Conservation (phyloP, 1,139 yeast species). For the Kodamaea derodonti region DNA sequence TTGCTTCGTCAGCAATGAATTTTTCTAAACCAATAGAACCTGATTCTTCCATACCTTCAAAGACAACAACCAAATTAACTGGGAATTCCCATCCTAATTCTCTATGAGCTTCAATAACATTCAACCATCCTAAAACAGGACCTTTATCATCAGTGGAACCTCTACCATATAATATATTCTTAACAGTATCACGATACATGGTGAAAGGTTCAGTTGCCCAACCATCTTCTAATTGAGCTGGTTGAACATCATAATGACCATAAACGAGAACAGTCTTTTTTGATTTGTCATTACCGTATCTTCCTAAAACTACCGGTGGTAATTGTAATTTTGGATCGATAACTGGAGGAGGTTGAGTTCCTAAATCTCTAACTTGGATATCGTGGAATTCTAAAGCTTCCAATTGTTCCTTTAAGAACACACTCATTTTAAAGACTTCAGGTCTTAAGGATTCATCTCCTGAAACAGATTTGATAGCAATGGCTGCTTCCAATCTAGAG, state of each 20-base stretch:
- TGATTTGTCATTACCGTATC: conserved; percentile 73
- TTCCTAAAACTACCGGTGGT: conserved; percentile 90
- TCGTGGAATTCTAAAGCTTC: conserved; percentile 71
- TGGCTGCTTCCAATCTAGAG: conserved; percentile 69
- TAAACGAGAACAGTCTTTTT: conserved; percentile 88
- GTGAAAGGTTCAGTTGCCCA: conserved; percentile 93
- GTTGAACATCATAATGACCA: conserved; percentile 98
- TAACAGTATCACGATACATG: conserved; percentile 53
- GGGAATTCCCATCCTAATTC: conserved; percentile 86
- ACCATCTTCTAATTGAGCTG: conserved; percentile 88
- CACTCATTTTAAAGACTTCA: conserved; percentile 81
- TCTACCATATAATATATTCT: conserved; percentile 76
- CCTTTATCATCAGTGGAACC: conserved; percentile 98
- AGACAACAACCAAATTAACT: conserved; percentile 86
- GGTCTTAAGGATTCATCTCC: conserved; percentile 86
- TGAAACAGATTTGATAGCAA: conserved; percentile 92
- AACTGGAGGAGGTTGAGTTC: conserved; percentile 86
- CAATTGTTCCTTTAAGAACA: conserved; percentile 70
- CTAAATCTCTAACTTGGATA: conserved; percentile 76
- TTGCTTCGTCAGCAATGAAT: conserved; percentile 75
- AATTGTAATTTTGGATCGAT: conserved; percentile 59
- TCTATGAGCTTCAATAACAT: conserved; percentile 84
- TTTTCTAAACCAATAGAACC: conserved; percentile 91
- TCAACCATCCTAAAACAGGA: conserved; percentile 96
- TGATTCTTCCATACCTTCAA: conserved; percentile 99